phyloP scores from a whole-genome alignment of 192 early-diverging fungal species.

The Kickxella alabastrina region DNA sequence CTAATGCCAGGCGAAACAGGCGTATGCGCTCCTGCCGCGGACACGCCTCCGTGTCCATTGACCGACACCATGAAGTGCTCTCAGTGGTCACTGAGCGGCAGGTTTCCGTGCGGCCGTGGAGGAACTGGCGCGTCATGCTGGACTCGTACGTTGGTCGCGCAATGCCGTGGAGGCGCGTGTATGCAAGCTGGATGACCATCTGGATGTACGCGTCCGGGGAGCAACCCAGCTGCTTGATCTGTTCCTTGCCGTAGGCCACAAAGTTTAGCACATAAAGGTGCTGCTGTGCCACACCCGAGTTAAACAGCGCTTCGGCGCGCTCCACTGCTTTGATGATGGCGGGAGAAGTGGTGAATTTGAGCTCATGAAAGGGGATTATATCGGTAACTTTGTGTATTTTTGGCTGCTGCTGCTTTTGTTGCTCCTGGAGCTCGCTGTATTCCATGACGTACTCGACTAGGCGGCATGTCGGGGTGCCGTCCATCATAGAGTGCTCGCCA shows the following conservation, averaged over 20 bases:
- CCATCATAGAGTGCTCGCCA: constrained; percentile 95
- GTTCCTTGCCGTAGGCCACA: constrained; percentile 87
- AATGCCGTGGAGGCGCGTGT: constrained; percentile 83
- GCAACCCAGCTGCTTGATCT: constrained; percentile 80
- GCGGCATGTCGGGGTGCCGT: constrained; percentile 87
- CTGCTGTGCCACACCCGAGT: constrained; percentile 67
- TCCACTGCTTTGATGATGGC: constrained; percentile 57
- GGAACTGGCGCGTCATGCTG: constrained; percentile 88
- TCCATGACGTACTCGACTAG: constrained; percentile 74
- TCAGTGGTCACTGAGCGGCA: constrained; percentile 77
- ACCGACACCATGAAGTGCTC: constrained; percentile 74
- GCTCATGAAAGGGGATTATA: constrained; percentile 39
- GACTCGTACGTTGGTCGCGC: constrained; percentile 87
- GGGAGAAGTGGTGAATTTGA: constrained; percentile 67
- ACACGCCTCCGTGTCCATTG: constrained; percentile 69
- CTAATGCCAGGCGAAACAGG: constrained; percentile 72
- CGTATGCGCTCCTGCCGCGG: constrained; percentile 57
- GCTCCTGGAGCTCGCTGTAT: constrained; percentile 47
- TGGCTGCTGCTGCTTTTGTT: constrained; percentile 48
- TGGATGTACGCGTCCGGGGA: constrained; percentile 79
- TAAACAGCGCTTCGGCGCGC: constrained; percentile 72
- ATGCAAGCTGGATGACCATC: constrained; percentile 96
- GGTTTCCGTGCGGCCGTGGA: constrained; percentile 92
- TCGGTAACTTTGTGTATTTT: constrained; percentile 11
- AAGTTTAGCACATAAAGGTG: constrained; percentile 81